Base-by-base conservation (phyloP, 768 basidiomycete genomes). In the Lanmaoa pseudosensibilis region DNA sequence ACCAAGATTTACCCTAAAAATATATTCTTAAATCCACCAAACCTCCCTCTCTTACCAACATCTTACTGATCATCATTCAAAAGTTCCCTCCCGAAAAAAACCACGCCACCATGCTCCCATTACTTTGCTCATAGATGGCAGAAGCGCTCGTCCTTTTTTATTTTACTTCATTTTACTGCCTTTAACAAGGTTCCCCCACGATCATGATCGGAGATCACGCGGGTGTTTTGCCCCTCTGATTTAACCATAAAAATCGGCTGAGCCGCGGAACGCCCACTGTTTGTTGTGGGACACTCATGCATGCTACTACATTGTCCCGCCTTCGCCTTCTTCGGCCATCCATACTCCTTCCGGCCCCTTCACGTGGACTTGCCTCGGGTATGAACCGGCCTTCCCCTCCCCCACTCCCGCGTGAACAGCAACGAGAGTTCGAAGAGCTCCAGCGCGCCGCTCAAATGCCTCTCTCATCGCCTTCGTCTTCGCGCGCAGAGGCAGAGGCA, bases 361-460 rank as follows among this genome's bases (percentile, higher is more conserved):
- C 53, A 19, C 62, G 62, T 15, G 62, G 69, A 30, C 57, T 65
- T 45, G 60, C 71, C 13, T 65, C 80, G 10, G 71, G 64, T 0
- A 68, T 86, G 27, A 78, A 76, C 49, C 79, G 83, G 0, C 92
- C 93, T 0, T 74, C 83, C 0, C 94, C 94, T 0, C 88, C 87
- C 2, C 81, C 88, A 0, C 82, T 96, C 15, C 89, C 93, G 2
- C 76, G 76, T 2, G 79, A 83, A 25, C 81, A 91, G 55, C 94
- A 96, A 67, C 84, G 83, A 52, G 91, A 94, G 71, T 95, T 95
- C 56, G 92, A 96, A 67, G 80, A 85, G n/a, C 86, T 94, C 36
- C 80, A 87, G 59, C 82, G 86, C 19, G 75, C 73, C n/a, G 83
- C 84, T 2, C 83, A 83, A 58, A 69, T 72, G 4, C 79, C 80